Percentiles rank a stretch among this genome's conserved stretches.
Evolutionary conservation across 441 rosid species (phyloP).

Genomic region (Omphalea diandra): DNA sequence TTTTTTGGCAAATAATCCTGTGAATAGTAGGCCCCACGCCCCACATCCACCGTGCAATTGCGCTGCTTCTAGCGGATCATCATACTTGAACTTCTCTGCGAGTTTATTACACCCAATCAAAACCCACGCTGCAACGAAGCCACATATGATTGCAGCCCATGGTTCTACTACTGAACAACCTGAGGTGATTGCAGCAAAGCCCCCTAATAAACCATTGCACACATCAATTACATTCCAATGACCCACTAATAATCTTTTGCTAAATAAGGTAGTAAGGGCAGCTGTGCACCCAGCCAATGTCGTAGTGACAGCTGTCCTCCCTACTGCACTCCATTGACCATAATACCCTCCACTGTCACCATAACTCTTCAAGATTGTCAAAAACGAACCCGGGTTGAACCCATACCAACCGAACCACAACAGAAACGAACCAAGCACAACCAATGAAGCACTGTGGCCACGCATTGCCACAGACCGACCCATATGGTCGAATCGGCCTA

Average conservation of each 20-base stretch:
- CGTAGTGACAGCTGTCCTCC: slow-evolving; percentile 83
- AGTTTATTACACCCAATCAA: slow-evolving; percentile 66
- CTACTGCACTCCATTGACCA: slow-evolving; percentile 83
- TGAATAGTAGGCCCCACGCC: slow-evolving; percentile 77
- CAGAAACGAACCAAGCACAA: slow-evolving; percentile 74
- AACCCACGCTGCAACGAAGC: slow-evolving; percentile 63
- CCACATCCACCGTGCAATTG: slow-evolving; percentile 92
- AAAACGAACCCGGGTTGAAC: slow-evolving; percentile 81
- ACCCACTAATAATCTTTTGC: slow-evolving; percentile 58
- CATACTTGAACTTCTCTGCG: slow-evolving; percentile 51
- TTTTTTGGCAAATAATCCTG: slow-evolving; percentile 62
- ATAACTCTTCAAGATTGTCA: slow-evolving; percentile 44
- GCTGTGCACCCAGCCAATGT: slow-evolving; percentile 79
- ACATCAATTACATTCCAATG: slow-evolving; percentile 89
- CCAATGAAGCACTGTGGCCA: slow-evolving; percentile 77
- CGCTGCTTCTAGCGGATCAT: slow-evolving; percentile 83
- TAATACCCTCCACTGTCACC: slow-evolving; percentile 40
- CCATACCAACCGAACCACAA: slow-evolving; percentile 97
- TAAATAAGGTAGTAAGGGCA: slow-evolving; percentile 70
- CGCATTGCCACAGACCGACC: slow-evolving; percentile 60
- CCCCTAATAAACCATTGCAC: slow-evolving; percentile 79
- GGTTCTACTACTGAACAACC: slow-evolving; percentile 90
- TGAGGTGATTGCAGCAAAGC: slow-evolving; percentile 75
- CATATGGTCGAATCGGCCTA: slow-evolving; percentile 57
- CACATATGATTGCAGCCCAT: slow-evolving; percentile 83